These are phyloP conservation scores for Talaromyces amestolkiae DNA, from an alignment of 2,329 filamentous ascomycete genomes.

Conservation along the genomic window DNA sequence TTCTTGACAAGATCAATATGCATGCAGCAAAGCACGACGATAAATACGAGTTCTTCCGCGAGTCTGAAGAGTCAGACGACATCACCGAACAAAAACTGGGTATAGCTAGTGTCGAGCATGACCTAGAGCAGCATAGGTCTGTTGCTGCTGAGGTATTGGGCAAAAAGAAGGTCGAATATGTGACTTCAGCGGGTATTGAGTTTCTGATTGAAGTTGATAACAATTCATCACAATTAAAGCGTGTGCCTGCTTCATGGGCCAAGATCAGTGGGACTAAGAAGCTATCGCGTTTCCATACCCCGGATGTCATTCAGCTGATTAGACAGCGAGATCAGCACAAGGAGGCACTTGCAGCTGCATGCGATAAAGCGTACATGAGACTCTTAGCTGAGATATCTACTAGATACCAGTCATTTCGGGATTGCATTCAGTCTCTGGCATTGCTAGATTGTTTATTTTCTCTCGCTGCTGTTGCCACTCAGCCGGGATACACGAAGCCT, in stretches of 20 bases:
- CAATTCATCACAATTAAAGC: slow-evolving; percentile 65
- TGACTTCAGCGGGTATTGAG: slow-evolving; percentile 84
- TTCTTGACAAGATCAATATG: slow-evolving; percentile 80
- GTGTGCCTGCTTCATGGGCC: slow-evolving; percentile 88
- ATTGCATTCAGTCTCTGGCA: slow-evolving; percentile 80
- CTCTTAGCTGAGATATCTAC: slow-evolving; percentile 71
- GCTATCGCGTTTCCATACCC: slow-evolving; percentile 88
- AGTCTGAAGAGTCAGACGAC: slow-evolving; percentile 80
- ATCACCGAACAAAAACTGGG: slow-evolving; percentile 86
- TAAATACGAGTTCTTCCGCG: slow-evolving; percentile 90
- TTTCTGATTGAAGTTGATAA: slow-evolving; percentile 93
- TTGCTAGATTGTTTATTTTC: slow-evolving; percentile 87
- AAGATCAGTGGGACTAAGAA: slow-evolving; percentile 96
- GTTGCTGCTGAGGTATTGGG: slow-evolving; percentile 70
- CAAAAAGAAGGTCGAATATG: slow-evolving; percentile 72
- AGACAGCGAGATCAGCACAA: slow-evolving; percentile 91
- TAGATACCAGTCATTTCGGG: slow-evolving; percentile 87
- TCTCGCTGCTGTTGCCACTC: slow-evolving; percentile 75
- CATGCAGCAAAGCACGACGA: slow-evolving; percentile 81
- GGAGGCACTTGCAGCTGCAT: slow-evolving; percentile 86
- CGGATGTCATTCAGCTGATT: slow-evolving; percentile 78
- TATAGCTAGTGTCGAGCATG: slow-evolving; percentile 88
- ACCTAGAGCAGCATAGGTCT: slow-evolving; percentile 73
- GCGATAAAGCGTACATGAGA: slow-evolving; percentile 73
- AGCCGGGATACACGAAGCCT: slow-evolving; percentile 85